Conservation (phyloP, 768 basidiomycete species). For the Leucosporidium creatinivorum region DNA sequence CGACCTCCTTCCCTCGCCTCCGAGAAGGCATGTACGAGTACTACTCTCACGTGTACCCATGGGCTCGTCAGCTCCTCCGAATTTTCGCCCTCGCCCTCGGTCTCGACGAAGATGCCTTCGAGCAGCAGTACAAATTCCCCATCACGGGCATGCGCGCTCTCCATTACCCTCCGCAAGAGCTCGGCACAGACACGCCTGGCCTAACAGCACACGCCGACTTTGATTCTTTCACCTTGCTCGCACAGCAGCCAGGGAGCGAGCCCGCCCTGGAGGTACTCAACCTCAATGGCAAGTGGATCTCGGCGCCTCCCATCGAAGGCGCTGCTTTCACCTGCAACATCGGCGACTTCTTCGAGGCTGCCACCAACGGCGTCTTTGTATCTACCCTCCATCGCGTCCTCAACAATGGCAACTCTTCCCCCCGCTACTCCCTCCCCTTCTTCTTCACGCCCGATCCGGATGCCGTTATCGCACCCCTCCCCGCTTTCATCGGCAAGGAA, state of each 20-base stretch:
- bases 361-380: neutral
- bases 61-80: constrained; percentile 10
- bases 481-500: neutral
- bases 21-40: constrained; percentile 16
- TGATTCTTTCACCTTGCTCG: constrained; percentile 20
- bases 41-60: constrained; percentile 16
- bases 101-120: constrained; percentile 14
- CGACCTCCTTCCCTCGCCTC: constrained; percentile 10
- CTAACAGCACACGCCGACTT: constrained; percentile 24
- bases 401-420: too few relatives aligned
- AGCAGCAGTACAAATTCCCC: constrained; percentile 12
- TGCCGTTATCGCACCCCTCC: constrained; percentile 4
- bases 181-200: constrained; percentile 7
- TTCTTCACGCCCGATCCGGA: constrained; percentile 25
- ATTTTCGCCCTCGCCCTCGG: constrained; percentile 21
- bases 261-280: constrained; percentile 26
- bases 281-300: constrained; percentile 13
- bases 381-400: constrained; percentile 27
- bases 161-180: constrained; percentile 27
- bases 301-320: constrained; percentile 1
- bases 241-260: constrained; percentile 10
- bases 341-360: constrained; percentile 18
- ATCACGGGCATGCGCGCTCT: constrained; percentile 23
- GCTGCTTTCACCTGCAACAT: constrained; percentile 21
- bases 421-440: constrained; percentile 25